These are phyloP conservation scores for Rhizopus delemar DNA, from an alignment of 371 early-diverging fungal genomes.

Conservation along the genomic window DNA sequence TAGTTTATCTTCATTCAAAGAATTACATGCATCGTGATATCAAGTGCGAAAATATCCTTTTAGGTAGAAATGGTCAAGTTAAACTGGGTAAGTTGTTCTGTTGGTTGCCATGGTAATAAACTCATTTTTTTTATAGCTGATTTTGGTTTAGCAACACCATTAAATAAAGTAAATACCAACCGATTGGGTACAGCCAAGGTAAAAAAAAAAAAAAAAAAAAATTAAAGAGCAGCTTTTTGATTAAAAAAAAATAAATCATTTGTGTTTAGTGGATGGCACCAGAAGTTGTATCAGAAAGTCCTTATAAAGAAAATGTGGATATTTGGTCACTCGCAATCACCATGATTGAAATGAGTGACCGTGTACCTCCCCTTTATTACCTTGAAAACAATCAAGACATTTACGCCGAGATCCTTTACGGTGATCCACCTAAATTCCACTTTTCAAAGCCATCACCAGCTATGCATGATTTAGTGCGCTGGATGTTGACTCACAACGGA, in stretches of 20 bases:
- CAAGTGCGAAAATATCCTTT: slow-evolving; percentile 54
- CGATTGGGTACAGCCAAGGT: slow-evolving; percentile 52
- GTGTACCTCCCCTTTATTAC: slow-evolving; percentile 55
- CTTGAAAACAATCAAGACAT: slow-evolving; percentile 46
- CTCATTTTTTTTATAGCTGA: slow-evolving; percentile 31
- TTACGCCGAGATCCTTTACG: slow-evolving; percentile 47
- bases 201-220: slow-evolving; percentile 7
- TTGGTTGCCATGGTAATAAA: too few species aligned
- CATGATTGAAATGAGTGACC: slow-evolving; percentile 58
- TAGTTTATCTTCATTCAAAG: slow-evolving; percentile 49
- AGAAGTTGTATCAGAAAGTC: slow-evolving; percentile 44
- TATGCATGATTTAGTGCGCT: slow-evolving; percentile 34
- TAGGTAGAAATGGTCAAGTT: slow-evolving; percentile 49
- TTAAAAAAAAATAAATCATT: too few species aligned
- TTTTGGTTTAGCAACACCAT: slow-evolving; percentile 51
- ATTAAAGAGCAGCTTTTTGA: too few species aligned
- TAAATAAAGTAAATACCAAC: slow-evolving; percentile 34
- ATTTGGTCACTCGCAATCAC: slow-evolving; percentile 55
- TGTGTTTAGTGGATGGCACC: slow-evolving; percentile 54
- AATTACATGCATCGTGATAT: slow-evolving; percentile 58
- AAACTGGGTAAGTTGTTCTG: slow-evolving; percentile 36
- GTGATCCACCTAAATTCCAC: slow-evolving; percentile 46
- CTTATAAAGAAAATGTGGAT: slow-evolving; percentile 53
- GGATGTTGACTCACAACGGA: slow-evolving; percentile 47
- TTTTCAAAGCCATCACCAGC: slow-evolving; percentile 42